Evolutionary conservation across 2,329 filamentous ascomycete species (phyloP).

Genomic region (Diplodia corticola): DNA sequence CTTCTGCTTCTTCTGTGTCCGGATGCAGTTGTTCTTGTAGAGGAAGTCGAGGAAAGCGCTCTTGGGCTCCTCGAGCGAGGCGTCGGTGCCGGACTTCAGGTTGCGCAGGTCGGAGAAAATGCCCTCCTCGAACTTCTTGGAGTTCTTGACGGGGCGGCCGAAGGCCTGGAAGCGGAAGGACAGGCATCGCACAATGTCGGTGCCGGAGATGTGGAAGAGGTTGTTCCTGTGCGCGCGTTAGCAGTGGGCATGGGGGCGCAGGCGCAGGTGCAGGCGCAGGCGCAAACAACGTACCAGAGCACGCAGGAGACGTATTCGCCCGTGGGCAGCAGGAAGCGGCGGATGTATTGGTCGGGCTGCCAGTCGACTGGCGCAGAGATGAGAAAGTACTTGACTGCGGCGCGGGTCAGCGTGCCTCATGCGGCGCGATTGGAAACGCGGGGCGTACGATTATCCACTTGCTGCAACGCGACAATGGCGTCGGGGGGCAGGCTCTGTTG

Average conservation of each 20-base stretch:
- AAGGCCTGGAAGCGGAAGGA: constrained; percentile 99
- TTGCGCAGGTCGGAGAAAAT: constrained; percentile 99
- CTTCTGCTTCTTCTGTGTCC: constrained; percentile 99
- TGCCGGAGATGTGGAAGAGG: constrained; percentile 98
- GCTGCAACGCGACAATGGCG: constrained; percentile 93
- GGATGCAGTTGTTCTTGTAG: constrained; percentile 99
- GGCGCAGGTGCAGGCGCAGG: constrained; percentile 25
- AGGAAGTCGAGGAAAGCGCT: constrained; percentile 97
- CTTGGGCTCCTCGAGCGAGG: constrained; percentile 97
- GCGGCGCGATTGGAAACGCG: constrained; percentile 24
- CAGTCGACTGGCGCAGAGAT: constrained; percentile 98
- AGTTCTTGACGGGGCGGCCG: constrained; percentile 97
- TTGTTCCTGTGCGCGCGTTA: constrained; percentile 68
- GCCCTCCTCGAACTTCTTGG: constrained; percentile 99
- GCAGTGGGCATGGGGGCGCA: background rate
- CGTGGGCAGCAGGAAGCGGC: constrained; percentile 90
- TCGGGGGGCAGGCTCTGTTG: constrained; percentile 95
- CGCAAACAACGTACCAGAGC: constrained; percentile 67
- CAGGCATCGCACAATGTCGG: constrained; percentile 96
- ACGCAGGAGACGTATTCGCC: constrained; percentile 99
- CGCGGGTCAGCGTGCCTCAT: constrained; percentile 34
- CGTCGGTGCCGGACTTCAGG: constrained; percentile 96
- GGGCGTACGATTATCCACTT: constrained; percentile 91
- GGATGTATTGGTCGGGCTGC: constrained; percentile 94
- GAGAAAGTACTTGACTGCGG: constrained; percentile 95